Base-by-base conservation (phyloP, 2,329 filamentous ascomycete species). In the Fusarium duplospermum region DNA sequence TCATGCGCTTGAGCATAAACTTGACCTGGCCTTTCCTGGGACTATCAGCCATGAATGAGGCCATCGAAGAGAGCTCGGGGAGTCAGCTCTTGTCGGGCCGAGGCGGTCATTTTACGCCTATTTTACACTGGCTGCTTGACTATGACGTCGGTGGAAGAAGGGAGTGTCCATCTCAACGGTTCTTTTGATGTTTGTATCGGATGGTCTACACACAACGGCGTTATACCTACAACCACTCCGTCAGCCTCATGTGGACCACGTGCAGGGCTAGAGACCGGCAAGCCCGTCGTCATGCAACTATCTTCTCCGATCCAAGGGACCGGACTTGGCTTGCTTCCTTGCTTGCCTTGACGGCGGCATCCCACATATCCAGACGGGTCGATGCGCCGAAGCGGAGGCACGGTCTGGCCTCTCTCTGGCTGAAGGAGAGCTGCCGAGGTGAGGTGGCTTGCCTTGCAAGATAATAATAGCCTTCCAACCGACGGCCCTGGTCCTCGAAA, bases 391-490 rank as follows among this genome's bases (percentile, higher is more conserved):
- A 62, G 64, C 45, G 54, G 60, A 38, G 45, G 31, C 29, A 35
- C 29, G 57, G 56, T 20, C 31, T 57, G 47, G 29, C 47, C 20
- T 31, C 24, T 38, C 36, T 45, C 24, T 61, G 31, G 20, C 54
- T 36, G 20, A 22, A 9, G 16, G 54, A 24, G n/a, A 27, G 22
- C 54, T 35, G 33, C 20, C 24, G 47, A 52, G 40, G 16, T 29
- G 24, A 52, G 47, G 47, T 54, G 27, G 47, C 47, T 54, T 54
- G 24, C 18, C 29, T 31, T 29, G 31, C 50, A 60, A 47, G 67
- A 65, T 73, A 74, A 71, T 58, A 59, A 68, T 73, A 73, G 71
- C 63, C 57, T n/a, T 42, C 60, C 42, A 62, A 52, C 35, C 31
- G 45, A 31, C 36, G 16, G 18, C 60, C 60, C 60, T 38, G 45